phyloP scores from a whole-genome alignment of 495 filamentous ascomycete species.

The Thozetella sp. region DNA sequence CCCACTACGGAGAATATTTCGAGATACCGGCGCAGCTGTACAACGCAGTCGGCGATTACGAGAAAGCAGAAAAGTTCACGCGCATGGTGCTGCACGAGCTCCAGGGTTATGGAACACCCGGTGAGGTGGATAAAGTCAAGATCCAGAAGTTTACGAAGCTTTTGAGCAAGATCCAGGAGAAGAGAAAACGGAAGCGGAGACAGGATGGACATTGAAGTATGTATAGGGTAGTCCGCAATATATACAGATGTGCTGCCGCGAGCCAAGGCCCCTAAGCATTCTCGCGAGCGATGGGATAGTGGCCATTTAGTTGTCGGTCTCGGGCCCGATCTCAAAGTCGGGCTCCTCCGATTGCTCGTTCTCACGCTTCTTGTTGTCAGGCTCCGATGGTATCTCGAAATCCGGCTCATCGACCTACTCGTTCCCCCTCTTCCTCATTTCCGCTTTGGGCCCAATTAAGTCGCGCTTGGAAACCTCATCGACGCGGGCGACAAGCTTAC shows the following conservation, averaged over 20 bases:
- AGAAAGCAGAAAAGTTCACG: conserved; percentile 24
- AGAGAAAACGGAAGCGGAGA: background rate
- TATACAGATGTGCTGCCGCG: too few species aligned
- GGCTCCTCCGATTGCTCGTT: background rate
- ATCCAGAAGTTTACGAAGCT: background rate
- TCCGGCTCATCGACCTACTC: background rate
- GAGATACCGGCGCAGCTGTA: conserved; percentile 30
- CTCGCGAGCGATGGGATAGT: background rate
- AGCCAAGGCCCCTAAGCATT: background rate
- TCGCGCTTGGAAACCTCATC: background rate
- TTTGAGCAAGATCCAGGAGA: background rate
- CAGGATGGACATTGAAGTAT: background rate
- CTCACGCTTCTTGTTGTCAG: background rate
- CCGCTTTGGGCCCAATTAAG: background rate
- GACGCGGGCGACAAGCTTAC: background rate
- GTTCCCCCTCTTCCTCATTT: background rate
- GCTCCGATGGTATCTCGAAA: background rate
- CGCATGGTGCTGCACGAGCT: conserved; percentile 20
- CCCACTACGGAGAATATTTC: conserved; percentile 28
- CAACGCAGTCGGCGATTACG: conserved; percentile 26
- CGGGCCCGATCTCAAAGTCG: background rate
- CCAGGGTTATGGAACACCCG: conserved; percentile 34
- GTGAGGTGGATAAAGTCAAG: conserved; percentile 5
- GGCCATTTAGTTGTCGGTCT: background rate
- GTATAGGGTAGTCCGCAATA: too few species aligned